Conservation (phyloP, 1,284 basidiomycete genomes). For the Polyporus tsugae region DNA sequence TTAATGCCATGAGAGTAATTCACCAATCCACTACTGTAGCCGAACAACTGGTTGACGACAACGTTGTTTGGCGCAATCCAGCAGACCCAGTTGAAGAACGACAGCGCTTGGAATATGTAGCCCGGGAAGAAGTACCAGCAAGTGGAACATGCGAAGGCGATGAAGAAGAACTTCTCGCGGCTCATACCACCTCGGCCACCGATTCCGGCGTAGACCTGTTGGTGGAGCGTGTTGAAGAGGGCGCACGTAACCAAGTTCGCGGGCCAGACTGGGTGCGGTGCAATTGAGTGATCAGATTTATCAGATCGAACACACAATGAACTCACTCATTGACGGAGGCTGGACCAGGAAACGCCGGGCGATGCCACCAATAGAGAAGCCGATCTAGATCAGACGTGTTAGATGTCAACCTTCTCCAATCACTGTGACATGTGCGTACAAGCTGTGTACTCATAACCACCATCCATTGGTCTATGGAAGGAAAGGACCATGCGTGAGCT, state of each 20-base stretch:
- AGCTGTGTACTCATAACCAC: conserved; percentile 59
- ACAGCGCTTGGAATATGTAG: conserved; percentile 55
- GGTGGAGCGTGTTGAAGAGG: conserved; percentile 68
- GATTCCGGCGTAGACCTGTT: conserved; percentile 60
- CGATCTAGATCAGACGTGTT: conserved; percentile 48
- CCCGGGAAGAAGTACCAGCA: conserved; percentile 62
- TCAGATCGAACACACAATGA: neutral
- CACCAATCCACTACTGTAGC: conserved; percentile 48
- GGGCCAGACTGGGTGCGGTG: conserved; percentile 69
- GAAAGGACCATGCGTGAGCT: neutral
- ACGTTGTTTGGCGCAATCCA: conserved; percentile 61
- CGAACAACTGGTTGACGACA: conserved; percentile 51
- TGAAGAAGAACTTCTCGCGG: conserved; percentile 61
- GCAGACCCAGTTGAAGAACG: conserved; percentile 65
- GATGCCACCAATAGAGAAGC: conserved; percentile 73
- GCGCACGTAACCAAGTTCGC: conserved; percentile 64
- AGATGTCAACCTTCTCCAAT: conserved; percentile 12
- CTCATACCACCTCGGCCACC: conserved; percentile 52
- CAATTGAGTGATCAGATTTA: neutral
- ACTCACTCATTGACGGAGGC: conserved; percentile 78
- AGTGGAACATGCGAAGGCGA: conserved; percentile 50
- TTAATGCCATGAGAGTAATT: neutral
- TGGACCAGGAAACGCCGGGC: conserved; percentile 73
- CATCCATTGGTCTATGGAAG: conserved; percentile 71
- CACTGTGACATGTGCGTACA: conserved; percentile 22